Evolutionary conservation across 2,329 filamentous ascomycete species (phyloP), one percentile per base, ranked within the genome.

Genomic region (Simplicillium aogashimaense): DNA sequence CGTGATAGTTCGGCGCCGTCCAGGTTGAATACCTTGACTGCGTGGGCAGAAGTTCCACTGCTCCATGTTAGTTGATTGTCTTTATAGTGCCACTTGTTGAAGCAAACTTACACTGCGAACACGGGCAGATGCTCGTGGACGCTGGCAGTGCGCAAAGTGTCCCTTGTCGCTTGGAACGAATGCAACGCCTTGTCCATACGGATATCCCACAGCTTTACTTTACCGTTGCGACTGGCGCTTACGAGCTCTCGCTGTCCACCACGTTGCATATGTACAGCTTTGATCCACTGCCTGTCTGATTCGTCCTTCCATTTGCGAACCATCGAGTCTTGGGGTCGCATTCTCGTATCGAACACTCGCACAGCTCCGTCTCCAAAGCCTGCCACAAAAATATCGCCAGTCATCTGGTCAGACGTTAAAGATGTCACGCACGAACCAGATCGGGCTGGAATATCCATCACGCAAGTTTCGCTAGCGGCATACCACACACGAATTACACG

Each of bases 291-390:
- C 45, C 83, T 81, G 52, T 79, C 75, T 10, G 66, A 63, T 55
- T 97, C 90, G 53, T 95, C 87, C 57, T 94, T 92, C 90, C 92
- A 98, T 50, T 90, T 89, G 62, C 85, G 86, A 41, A 95, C 83
- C 89, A 97, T 95, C 14, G 85, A 84, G 40, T 92, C 87, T 44
- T 87, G 83, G 3, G 88, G 83, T 46, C 82, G 81, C 46, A 86
- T 66, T 11, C 92, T 81, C 48, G 90, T 86, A 59, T 98, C 92
- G 56, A 95, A 98, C 4, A 95, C 88, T 39, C 92, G 78, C 34
- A 98, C 82, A 2, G 88, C 89, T 29, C 92, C 92, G 53, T 98
- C 94, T 14, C 92, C 92, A 53, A 97, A 98, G 3, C 92, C 92
- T 32, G 92, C 92, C 10, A 95, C 85, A 53, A 98, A 95, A 35